These are phyloP conservation scores for Suhomyces sp. DNA, from an alignment of 805 yeast genomes.

Conservation along the genomic window DNA sequence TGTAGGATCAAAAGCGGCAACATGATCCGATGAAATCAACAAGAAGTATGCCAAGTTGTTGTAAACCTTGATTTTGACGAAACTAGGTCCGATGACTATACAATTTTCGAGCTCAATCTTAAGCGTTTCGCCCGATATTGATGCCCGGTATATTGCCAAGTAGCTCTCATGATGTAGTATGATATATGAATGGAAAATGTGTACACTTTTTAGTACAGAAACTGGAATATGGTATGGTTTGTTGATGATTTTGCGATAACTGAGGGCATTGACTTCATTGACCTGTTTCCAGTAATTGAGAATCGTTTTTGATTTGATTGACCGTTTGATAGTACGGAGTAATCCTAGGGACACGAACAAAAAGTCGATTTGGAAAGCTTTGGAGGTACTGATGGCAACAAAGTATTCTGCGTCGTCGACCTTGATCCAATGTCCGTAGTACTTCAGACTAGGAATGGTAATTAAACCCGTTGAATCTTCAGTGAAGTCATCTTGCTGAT, in stretches of 20 bases:
- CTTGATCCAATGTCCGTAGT: slow-evolving; percentile 8
- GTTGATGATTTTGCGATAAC: neutral
- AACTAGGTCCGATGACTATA: too few relatives aligned
- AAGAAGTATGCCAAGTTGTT: too few relatives aligned
- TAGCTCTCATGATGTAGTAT: too few relatives aligned
- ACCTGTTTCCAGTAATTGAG: slow-evolving; percentile 1
- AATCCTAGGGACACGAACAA: neutral
- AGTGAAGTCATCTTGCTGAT: too few relatives aligned
- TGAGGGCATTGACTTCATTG: neutral
- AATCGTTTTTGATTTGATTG: neutral
- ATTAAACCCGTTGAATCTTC: too few relatives aligned
- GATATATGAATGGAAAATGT: neutral
- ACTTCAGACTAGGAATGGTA: too few relatives aligned
- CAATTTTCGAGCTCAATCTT: too few relatives aligned
- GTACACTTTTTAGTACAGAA: neutral
- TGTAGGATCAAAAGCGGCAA: neutral
- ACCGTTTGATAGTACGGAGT: neutral
- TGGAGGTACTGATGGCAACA: neutral
- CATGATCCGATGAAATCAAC: slow-evolving; percentile 1
- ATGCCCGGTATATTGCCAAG: too few relatives aligned
- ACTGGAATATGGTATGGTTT: neutral
- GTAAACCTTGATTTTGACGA: too few relatives aligned
- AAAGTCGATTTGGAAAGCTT: neutral
- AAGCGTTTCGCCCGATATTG: too few relatives aligned
- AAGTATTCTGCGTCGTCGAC: neutral